phyloP scores from a whole-genome alignment of 768 basidiomycete species.

The Mycena haematopus region DNA sequence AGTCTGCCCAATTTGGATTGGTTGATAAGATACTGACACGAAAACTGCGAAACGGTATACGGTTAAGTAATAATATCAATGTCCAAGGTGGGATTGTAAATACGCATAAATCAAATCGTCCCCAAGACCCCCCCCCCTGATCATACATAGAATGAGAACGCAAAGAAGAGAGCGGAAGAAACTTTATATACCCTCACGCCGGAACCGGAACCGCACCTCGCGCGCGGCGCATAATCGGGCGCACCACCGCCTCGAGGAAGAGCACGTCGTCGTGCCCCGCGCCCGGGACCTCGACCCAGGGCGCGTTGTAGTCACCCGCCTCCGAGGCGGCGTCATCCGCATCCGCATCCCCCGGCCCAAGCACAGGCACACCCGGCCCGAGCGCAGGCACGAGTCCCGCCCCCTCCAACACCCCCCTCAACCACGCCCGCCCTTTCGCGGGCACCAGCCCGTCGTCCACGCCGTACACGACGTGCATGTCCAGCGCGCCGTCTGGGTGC shows the following conservation, averaged over 20 bases:
- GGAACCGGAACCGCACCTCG: neutral
- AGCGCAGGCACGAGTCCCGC: neutral
- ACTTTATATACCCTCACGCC: too few species aligned
- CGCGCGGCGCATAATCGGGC: constrained; percentile 10
- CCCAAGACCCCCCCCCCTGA: too few species aligned
- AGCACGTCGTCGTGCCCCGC: constrained; percentile 28
- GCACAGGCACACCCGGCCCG: neutral
- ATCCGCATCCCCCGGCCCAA: neutral
- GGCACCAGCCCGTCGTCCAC: constrained; percentile 27
- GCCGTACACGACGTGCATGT: constrained; percentile 22
- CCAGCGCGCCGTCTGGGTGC: constrained; percentile 6
- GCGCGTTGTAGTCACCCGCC: neutral
- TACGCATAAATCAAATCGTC: too few species aligned
- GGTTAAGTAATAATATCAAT: too few species aligned
- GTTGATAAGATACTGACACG: too few species aligned
- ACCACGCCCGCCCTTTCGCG: constrained; percentile 18
- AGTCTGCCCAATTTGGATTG: too few species aligned
- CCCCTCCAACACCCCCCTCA: constrained; percentile 11
- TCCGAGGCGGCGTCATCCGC: too few species aligned
- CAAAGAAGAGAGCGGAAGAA: too few species aligned
- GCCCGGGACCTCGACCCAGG: constrained; percentile 21
- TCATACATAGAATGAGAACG: too few species aligned
- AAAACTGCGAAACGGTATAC: too few species aligned
- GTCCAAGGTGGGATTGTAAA: too few species aligned
- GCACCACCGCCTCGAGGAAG: constrained; percentile 24